Conservation (phyloP, 257 asterid genomes). For the Mentha longifolia region DNA sequence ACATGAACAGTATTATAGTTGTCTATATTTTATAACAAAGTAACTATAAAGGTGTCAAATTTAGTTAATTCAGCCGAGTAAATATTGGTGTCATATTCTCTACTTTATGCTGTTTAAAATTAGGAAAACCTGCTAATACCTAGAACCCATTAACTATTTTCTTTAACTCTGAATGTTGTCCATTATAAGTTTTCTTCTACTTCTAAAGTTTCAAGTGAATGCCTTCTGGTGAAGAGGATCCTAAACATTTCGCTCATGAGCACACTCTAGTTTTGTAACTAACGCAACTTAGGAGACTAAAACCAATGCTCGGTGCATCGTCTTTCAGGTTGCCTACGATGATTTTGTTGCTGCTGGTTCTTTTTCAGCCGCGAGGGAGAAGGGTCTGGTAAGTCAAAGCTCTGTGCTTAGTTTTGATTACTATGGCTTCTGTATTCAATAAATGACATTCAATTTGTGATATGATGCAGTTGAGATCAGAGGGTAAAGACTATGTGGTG, state of each 20-base stretch:
- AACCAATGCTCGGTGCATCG: no score
- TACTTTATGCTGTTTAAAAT: not conserved
- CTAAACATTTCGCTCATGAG: no score
- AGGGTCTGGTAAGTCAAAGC: constrained; percentile 82
- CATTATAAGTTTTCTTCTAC: no score
- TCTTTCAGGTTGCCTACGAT: constrained; percentile 87
- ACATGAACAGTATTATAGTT: not conserved
- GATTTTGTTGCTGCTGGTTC: constrained; percentile 97
- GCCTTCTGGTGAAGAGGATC: no score
- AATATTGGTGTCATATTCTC: constrained; percentile 1
- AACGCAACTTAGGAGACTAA: no score
- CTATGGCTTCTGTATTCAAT: constrained; percentile 13
- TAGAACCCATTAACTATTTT: not conserved
- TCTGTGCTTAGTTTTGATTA: constrained; percentile 17
- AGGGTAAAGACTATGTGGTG: constrained; percentile 92
- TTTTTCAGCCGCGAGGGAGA: constrained; percentile 89
- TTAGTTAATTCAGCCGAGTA: not conserved
- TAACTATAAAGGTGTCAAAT: constrained; percentile 14
- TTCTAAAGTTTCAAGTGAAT: no score
- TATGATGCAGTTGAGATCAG: constrained; percentile 83
- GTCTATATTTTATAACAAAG: constrained; percentile 10
- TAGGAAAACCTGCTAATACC: not conserved
- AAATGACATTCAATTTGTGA: constrained; percentile 14
- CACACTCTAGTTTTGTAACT: no score
- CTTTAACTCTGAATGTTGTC: no score